Base-by-base conservation (phyloP, 2,329 filamentous ascomycete species). In the Botrytis byssoidea region DNA sequence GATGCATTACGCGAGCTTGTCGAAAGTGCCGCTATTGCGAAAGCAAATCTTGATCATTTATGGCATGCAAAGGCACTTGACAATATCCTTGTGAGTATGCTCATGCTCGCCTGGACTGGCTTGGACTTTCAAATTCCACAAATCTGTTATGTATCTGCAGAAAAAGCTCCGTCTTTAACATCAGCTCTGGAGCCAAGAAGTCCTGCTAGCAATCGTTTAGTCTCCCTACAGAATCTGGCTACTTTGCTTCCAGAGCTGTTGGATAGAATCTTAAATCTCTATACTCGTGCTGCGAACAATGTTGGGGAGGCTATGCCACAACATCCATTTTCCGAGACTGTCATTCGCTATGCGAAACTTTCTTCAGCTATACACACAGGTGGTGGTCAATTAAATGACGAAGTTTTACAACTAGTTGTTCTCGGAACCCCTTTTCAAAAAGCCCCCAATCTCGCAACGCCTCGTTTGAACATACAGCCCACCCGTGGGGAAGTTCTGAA, bases 61-160 rank as follows among this genome's bases (percentile, higher is more conserved):
- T 99, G 96, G 95, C 94, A 98, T 83, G 96, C 93, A 29, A 98
- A 98, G 83, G 95, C 94, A 1, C 86, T 99, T 32, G 97, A 99
- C 81, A 90, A 95, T 42, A 93, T 97, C 74, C 85, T 96, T 65
- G 87, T 97, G 40, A 94, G 92, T 79, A 87, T 98, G 77, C 81
- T 98, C 59, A 88, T 98, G 78, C 89, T 97, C 75, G 92, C 91
- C 44, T 97, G 94, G 93, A 89, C 91, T 51, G 92, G 91, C 6
- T 86, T 95, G 79, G 92, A 96, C 79, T 98, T 98, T 78, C 88
- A 91, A 78, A 88, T 96, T n/a, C 89, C 89, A 3, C 82, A 84
- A 16, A 82, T 91, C 25, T 88, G 89, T 68, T 82, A 80, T 74
- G 71, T 75, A 40, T 76, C 79, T 16, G 75, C 79, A 16, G 80